These are phyloP conservation scores for Solanum lignicaule DNA, from an alignment of 257 asterid species.

Conservation along the genomic window DNA sequence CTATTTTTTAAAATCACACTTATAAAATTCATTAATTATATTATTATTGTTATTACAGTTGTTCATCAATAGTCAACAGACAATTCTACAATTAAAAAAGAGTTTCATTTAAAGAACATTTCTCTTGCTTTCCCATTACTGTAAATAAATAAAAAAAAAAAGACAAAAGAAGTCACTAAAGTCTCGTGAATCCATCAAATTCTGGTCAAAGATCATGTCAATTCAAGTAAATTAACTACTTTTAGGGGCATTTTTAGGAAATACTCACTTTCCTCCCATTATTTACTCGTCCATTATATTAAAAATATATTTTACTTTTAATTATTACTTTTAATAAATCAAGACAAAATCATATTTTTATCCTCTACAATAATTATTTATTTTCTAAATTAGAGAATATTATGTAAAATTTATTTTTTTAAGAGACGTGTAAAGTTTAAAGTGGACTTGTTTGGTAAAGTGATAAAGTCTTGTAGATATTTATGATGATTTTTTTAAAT, in stretches of 20 bases:
- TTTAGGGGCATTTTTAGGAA: neutral
- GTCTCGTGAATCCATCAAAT: neutral
- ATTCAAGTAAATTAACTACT: neutral
- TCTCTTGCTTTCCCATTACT: neutral
- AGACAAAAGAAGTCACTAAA: neutral
- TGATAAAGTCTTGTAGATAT: neutral
- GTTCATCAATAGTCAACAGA: neutral
- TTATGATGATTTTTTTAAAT: neutral
- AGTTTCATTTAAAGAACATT: neutral
- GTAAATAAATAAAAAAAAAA: neutral
- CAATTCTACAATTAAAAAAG: neutral
- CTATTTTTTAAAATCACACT: neutral
- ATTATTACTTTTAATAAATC: neutral
- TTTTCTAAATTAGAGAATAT: too few species aligned
- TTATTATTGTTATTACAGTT: neutral
- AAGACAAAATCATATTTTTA: too few species aligned
- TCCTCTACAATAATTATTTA: too few species aligned
- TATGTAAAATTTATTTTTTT: neutral
- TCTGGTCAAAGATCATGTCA: neutral
- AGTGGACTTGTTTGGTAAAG: neutral
- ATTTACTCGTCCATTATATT: neutral
- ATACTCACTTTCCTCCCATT: neutral
- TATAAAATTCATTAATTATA: neutral
- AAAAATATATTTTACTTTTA: neutral
- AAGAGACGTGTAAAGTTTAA: neutral